Evolutionary conservation across 768 basidiomycete species (phyloP).

Genomic region (Gelatoporia subvermispora): DNA sequence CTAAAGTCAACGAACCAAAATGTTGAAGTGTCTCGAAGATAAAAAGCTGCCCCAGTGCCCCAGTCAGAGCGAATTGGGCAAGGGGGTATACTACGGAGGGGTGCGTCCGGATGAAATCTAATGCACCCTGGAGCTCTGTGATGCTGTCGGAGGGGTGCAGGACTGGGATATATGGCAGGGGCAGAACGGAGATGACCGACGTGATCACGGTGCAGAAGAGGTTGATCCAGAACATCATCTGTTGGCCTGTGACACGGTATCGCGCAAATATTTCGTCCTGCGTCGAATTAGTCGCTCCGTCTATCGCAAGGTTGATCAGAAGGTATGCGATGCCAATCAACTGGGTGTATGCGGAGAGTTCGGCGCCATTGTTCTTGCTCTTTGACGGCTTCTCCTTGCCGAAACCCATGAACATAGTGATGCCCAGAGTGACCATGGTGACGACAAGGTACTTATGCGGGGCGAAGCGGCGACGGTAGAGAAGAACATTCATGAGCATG

Average conservation of each 20-base stretch:
- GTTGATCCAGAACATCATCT: conserved; percentile 99
- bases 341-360: conserved; percentile 46
- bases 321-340: conserved; percentile 73
- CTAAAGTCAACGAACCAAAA: conserved; percentile 85
- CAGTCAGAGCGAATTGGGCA: conserved; percentile 80
- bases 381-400: conserved; percentile 50
- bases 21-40: conserved; percentile 95
- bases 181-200: conserved; percentile 63
- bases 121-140: conserved; percentile 61
- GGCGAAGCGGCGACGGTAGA: conserved; percentile 91
- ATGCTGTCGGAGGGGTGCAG: conserved; percentile 61
- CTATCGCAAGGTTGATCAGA: conserved; percentile 82
- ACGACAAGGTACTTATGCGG: conserved; percentile 96
- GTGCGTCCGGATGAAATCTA: conserved; percentile 73
- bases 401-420: conserved; percentile 91
- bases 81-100: conserved; percentile 72
- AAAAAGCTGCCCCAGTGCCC: conserved; percentile 93
- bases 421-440: conserved; percentile 84
- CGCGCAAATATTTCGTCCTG: conserved; percentile 93
- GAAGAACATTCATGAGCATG: conserved; percentile 93
- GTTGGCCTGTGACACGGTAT: conserved; percentile 78
- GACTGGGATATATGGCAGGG: conserved; percentile 77
- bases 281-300: conserved; percentile 92
- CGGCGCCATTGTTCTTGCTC: conserved; percentile 32
- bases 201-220: conserved; percentile 76